phyloP scores from a whole-genome alignment of 2,329 filamentous ascomycete genomes.

The Atkinsonella texensis region DNA sequence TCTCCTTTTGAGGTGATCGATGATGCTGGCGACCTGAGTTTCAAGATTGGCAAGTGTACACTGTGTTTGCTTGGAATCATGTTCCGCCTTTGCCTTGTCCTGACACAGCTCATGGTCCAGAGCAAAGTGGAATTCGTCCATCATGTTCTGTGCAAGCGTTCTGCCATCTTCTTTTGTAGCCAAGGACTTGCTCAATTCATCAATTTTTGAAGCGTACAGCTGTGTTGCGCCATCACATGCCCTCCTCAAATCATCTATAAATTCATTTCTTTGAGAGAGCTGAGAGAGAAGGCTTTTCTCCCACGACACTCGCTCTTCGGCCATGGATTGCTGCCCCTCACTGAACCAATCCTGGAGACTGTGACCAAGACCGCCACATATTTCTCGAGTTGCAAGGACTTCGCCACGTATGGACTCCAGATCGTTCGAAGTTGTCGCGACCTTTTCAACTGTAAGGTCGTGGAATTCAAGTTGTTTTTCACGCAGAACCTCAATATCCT shows the following conservation, averaged over 20 bases:
- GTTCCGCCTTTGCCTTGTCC: slow-evolving; percentile 11
- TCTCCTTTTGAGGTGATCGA: slow-evolving; percentile 8
- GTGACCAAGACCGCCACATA: background rate
- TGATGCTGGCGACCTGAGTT: slow-evolving; percentile 12
- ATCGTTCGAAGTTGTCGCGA: background rate
- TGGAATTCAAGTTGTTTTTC: slow-evolving; percentile 6
- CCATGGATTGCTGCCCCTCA: background rate
- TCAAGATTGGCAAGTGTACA: slow-evolving; percentile 9
- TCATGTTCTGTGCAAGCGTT: slow-evolving; percentile 9
- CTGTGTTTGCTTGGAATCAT: slow-evolving; percentile 8
- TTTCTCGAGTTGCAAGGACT: background rate
- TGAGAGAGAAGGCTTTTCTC: background rate
- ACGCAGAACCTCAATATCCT: slow-evolving; percentile 3
- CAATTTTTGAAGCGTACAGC: background rate
- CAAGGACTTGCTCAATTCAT: slow-evolving; percentile 3
- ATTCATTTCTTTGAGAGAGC: slow-evolving; percentile 1
- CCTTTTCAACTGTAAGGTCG: slow-evolving; percentile 4
- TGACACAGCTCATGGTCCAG: slow-evolving; percentile 14
- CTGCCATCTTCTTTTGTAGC: slow-evolving; percentile 6
- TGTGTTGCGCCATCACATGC: background rate
- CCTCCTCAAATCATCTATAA: slow-evolving; percentile 1
- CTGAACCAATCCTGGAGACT: slow-evolving; percentile 1
- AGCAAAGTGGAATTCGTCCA: slow-evolving; percentile 10
- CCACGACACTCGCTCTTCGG: slow-evolving; percentile 4
- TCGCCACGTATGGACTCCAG: slow-evolving; percentile 1